Evolutionary conservation across 2,329 filamentous ascomycete genomes (phyloP).

Genomic region (Ceratocystis colombiana): DNA sequence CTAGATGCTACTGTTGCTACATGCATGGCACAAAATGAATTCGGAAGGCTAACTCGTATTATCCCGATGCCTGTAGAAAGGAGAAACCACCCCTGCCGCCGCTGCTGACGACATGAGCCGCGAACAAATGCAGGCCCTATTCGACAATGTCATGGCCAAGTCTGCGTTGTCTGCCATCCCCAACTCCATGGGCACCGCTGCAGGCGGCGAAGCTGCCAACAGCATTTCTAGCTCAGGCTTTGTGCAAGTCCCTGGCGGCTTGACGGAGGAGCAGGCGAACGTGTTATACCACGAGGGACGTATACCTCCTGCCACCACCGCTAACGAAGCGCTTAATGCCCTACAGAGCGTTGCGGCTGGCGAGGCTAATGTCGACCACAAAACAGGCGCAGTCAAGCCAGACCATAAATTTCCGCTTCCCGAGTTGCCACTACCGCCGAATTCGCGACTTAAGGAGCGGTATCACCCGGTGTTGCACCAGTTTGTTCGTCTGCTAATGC

Average conservation of each 20-base stretch:
- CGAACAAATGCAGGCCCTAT: constrained; percentile 21
- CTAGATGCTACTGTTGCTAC: not conserved
- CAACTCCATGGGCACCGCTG: not conserved
- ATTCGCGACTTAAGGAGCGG: constrained; percentile 60
- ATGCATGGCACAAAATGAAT: not conserved
- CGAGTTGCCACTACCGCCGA: constrained; percentile 51
- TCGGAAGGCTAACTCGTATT: not conserved
- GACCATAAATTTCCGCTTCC: constrained; percentile 76
- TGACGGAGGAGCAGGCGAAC: constrained; percentile 38
- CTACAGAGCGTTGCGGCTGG: constrained; percentile 26
- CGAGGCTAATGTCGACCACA: constrained; percentile 21
- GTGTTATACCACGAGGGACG: constrained; percentile 37
- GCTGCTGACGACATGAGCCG: not conserved
- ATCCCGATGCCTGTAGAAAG: not conserved
- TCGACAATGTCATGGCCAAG: constrained; percentile 24
- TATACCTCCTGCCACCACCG: constrained; percentile 32
- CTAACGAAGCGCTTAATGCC: constrained; percentile 22
- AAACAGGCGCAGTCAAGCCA: constrained; percentile 31
- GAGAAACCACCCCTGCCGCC: not conserved
- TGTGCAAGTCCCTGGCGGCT: constrained; percentile 30
- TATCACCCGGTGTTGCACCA: constrained; percentile 80
- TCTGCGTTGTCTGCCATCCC: constrained; percentile 24
- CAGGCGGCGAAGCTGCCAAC: not conserved
- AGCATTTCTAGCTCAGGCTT: constrained; percentile 17
- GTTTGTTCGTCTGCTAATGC: constrained; percentile 84